A percentile compares a stretch with the other conserved stretches of the same genome.
Evolutionary conservation across 2,329 filamentous ascomycete species (phyloP).

Genomic region (Scolecobasidium constrictum): DNA sequence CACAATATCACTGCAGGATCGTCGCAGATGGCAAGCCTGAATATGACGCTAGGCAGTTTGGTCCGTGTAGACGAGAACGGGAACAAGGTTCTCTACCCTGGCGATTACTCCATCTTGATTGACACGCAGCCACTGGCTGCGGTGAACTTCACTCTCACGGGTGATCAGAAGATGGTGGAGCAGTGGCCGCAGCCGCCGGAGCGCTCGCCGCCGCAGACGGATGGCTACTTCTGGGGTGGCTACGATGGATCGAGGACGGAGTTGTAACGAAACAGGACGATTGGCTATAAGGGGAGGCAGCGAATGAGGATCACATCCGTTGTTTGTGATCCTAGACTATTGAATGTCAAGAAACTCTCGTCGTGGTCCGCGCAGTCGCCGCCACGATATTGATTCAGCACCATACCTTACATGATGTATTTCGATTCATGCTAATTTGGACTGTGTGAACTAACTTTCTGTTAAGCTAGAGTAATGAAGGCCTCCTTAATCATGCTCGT

Average conservation of each 20-base stretch:
- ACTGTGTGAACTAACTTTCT: too few species aligned
- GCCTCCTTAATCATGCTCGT: too few species aligned
- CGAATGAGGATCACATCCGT: too few species aligned
- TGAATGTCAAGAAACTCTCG: too few species aligned
- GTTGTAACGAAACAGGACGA: too few species aligned
- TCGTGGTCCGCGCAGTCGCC: too few species aligned
- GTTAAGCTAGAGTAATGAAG: too few species aligned
- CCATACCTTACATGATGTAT: too few species aligned
- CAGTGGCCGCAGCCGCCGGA: slow-evolving; percentile 20
- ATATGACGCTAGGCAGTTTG: slow-evolving; percentile 38
- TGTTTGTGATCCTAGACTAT: too few species aligned
- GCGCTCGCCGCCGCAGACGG: slow-evolving; percentile 15
- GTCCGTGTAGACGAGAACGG: slow-evolving; percentile 40
- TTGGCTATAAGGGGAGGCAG: too few species aligned
- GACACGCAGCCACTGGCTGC: slow-evolving; percentile 26
- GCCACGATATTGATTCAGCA: too few species aligned
- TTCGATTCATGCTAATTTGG: too few species aligned
- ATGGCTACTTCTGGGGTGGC: slow-evolving; percentile 7
- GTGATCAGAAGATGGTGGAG: slow-evolving; percentile 16
- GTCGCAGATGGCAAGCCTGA: slow-evolving; percentile 23
- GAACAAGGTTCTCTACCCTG: slow-evolving; percentile 42
- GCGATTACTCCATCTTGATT: slow-evolving; percentile 37
- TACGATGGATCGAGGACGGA: background rate
- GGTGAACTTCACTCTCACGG: slow-evolving; percentile 17
- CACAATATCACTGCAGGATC: slow-evolving; percentile 24